phyloP scores from a whole-genome alignment of 495 filamentous ascomycete genomes.

The Talaromyces adpressus region DNA sequence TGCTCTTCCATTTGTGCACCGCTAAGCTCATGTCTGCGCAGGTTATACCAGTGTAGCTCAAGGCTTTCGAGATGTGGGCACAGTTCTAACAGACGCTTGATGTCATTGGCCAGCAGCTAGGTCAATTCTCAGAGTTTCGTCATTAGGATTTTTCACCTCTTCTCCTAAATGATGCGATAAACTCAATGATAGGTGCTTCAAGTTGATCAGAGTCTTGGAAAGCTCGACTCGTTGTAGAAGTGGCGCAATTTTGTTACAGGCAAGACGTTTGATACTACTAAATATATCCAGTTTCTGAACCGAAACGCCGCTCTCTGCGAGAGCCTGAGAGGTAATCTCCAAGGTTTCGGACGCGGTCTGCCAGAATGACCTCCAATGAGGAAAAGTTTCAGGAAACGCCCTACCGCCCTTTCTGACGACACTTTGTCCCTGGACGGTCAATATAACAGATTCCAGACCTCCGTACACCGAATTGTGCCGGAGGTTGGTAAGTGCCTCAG shows the following conservation, averaged over 20 bases:
- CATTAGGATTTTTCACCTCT: neutral
- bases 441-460: too few relatives aligned
- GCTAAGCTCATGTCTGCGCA: neutral
- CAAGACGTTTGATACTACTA: neutral
- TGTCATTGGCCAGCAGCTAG: neutral
- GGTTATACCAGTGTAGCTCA: neutral
- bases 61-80: neutral
- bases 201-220: neutral
- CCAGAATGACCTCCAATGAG: too few relatives aligned
- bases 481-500: too few relatives aligned
- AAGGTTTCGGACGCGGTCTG: too few relatives aligned
- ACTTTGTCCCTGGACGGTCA: too few relatives aligned
- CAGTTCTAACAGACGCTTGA: neutral
- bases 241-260: neutral
- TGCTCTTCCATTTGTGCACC: neutral
- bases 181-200: neutral
- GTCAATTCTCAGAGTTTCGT: neutral
- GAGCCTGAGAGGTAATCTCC: too few relatives aligned
- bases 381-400: too few relatives aligned
- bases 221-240: neutral
- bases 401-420: too few relatives aligned
- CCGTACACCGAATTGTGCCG: too few relatives aligned
- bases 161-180: neutral
- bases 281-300: neutral
- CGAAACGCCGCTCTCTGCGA: too few relatives aligned